A percentile compares a stretch with the other conserved stretches of the same genome.
Conservation (phyloP, 1,139 yeast species). For the Starmera stellimalicola region DNA sequence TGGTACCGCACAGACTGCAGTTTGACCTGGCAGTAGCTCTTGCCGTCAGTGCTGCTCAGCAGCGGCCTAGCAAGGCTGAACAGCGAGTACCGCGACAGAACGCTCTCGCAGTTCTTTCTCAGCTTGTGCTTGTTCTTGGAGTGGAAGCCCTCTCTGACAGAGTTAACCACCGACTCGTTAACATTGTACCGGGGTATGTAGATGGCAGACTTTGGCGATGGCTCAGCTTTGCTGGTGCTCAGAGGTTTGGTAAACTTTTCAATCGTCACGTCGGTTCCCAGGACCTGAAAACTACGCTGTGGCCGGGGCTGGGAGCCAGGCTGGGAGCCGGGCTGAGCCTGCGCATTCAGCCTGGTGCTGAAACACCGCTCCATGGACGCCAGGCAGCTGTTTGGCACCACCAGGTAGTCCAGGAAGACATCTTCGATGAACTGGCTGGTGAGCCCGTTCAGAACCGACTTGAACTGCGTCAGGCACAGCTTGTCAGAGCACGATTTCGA, state of each 20-base stretch:
- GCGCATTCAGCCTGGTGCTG: conserved; percentile 26
- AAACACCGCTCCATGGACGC: conserved; percentile 48
- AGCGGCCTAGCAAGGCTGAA: no score
- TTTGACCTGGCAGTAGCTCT: no score
- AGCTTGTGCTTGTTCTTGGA: conserved; percentile 37
- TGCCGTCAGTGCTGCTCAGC: no score
- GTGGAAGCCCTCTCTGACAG: conserved; percentile 43
- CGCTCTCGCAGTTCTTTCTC: conserved; percentile 35
- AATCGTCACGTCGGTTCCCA: no score
- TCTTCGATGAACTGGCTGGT: conserved; percentile 33
- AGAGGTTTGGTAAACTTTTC: no score
- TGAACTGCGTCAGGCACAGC: conserved; percentile 50
- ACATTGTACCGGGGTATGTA: conserved; percentile 22
- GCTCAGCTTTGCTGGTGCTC: conserved; percentile 32
- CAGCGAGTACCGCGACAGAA: conserved; percentile 27
- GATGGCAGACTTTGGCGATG: conserved; percentile 16
- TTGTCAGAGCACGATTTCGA: conserved; percentile 91
- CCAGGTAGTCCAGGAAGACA: conserved; percentile 42
- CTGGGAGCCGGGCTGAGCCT: no score
- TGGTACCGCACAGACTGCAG: no score
- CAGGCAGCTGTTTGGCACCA: conserved; percentile 33
- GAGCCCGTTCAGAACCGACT: conserved; percentile 49
- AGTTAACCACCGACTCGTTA: conserved; percentile 40
- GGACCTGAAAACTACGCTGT: background rate
- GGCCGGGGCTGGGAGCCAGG: no score